Evolutionary conservation across 257 asterid species (phyloP).

Genomic region (Haberlea rhodopensis): DNA sequence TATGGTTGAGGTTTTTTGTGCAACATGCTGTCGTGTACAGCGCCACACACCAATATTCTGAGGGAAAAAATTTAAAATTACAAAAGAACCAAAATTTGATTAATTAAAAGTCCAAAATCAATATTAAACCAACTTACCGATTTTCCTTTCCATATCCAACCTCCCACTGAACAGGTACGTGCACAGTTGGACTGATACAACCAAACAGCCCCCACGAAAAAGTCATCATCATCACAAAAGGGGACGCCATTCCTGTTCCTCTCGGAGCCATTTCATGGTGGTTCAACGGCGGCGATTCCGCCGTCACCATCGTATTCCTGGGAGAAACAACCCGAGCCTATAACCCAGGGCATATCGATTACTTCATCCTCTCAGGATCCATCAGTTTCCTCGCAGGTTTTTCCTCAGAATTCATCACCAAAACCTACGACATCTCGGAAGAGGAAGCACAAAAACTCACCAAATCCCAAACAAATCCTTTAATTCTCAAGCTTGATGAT

Average conservation of each 20-base stretch:
- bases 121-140: too few relatives aligned
- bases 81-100: too few relatives aligned
- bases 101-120: too few relatives aligned
- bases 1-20: too few relatives aligned
- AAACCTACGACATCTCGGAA: not conserved
- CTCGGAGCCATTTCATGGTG: slow-evolving; percentile 44
- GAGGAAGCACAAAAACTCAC: not conserved
- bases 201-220: slow-evolving; percentile 29
- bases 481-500: not conserved
- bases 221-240: slow-evolving; percentile 28
- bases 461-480: not conserved
- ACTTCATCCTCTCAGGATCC: not conserved
- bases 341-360: not conserved
- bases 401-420: not conserved
- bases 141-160: too few relatives aligned
- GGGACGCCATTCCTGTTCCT: slow-evolving; percentile 36
- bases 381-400: not conserved
- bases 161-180: too few relatives aligned
- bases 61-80: too few relatives aligned
- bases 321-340: slow-evolving; percentile 28
- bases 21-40: too few relatives aligned
- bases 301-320: slow-evolving; percentile 29
- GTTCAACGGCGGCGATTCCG: slow-evolving; percentile 42
- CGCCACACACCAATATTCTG: too few relatives aligned
- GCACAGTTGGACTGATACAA: slow-evolving; percentile 38